Base-by-base conservation (phyloP, 2,329 filamentous ascomycete genomes). In the Fusarium irregulare region DNA sequence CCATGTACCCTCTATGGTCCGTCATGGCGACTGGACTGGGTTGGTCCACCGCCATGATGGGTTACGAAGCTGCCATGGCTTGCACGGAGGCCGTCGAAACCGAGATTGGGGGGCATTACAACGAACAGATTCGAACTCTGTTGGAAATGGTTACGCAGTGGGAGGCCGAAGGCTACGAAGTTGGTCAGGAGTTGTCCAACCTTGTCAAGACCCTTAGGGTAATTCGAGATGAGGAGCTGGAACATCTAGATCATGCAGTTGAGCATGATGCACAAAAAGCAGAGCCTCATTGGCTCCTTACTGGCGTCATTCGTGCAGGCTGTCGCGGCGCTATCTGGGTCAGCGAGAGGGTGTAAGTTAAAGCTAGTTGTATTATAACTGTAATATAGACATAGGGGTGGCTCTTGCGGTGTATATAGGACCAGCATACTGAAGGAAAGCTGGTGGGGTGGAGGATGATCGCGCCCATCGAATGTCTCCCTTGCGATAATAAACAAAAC, bases 11-110 rank as follows among this genome's bases (percentile, higher is more conserved):
- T 1, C 69, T 98, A 4, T 99, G 96, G 96, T 89, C 91, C 45
- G 85, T 89, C 10, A 89, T 94, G 13, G 93, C 96, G 2, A 91
- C 92, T 1, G 88, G 91, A 0, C 82, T 99, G 10, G 96, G 96
- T 20, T 98, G 96, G 94, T 87, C 88, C 7, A 99, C 96, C 0
- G 96, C 92, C 1, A 82, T 96, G 44, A 87, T 99, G 86, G 94
- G 96, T 1, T 88, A 93, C 50, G 94, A 98, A 81, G 94, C 95
- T 3, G 95, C 96, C 37, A 99, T 99, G 96, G 96, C 96, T 14
- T 99, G 96, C 79, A 98, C 96, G 1, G 96, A 99, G 81, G 96
- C 96, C 2, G 95, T 99, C 3, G 96, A 99, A 85, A 99, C 95
- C 9, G 96, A 98, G 83, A 99, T 99, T 68, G 96, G 96, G 4